Base-by-base conservation (phyloP, 139 green algal species). In the Edaphochlamys debaryana region DNA sequence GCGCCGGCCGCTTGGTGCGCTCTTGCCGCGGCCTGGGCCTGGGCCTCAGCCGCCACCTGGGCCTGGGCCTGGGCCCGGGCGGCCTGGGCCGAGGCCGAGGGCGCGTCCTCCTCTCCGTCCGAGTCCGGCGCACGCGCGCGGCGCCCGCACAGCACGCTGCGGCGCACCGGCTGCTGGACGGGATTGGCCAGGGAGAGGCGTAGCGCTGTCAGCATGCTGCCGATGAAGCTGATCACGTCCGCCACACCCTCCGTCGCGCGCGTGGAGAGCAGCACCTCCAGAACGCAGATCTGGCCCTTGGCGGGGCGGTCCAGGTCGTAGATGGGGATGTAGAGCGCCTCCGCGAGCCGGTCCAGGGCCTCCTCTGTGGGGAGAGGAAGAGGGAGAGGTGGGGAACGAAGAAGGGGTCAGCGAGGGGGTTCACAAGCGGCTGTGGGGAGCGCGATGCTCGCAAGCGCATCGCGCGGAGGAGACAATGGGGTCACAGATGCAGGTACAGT, bases 311-410 rank as follows among this genome's bases (percentile, higher is more conserved):
- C 22, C 4, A 64, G 67, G 54, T 88, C 86, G 64, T 87, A 90
- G 8, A 92, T 87, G 36, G 88, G 85, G 20, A 92, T 84, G 64
- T 92, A 92, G 38, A 92, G 67, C 38, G 82, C 85, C 63, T 90
- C 88, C 2, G 74, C 88, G 25, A 92, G 45, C 13, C 75, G 58
- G 41, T 87, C 85, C 41, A 85, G 52, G 7, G 81, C 48, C 22
- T 66, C 73, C 29, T 88, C 84, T 88, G 77, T 32, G 68, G 29
- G 40, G 11, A 34, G 4, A 45, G 17, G 67, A 56, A 70, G 25
- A 71, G 9, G 32, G 29, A 7, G 34, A 42, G 6, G n/a, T 79
- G 71, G 45, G 19, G 22, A 48, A 1, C 5, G 60, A 37, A 8
- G 37, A 56, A 2, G 3, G 8, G 11, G 27, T 58, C 11, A 48